These are phyloP conservation scores for Bruguiera hainesii DNA, from an alignment of 441 rosid genomes.

Conservation along the genomic window DNA sequence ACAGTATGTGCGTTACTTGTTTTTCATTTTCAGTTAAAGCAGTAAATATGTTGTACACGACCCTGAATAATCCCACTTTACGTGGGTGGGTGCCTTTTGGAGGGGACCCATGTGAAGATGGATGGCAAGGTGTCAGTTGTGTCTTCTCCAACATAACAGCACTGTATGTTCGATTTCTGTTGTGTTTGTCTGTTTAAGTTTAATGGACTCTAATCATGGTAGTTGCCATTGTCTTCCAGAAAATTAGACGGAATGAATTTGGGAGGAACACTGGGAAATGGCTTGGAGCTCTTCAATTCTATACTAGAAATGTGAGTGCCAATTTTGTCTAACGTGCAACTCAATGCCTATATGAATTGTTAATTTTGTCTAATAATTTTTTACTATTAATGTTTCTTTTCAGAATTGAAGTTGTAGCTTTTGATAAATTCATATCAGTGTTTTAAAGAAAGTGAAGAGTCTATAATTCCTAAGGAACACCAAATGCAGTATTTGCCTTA, in stretches of 20 bases:
- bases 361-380: neutral
- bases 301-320: slow-evolving; percentile 61
- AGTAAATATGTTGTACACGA: slow-evolving; percentile 53
- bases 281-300: slow-evolving; percentile 52
- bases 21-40: slow-evolving; percentile 50
- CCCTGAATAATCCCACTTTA: slow-evolving; percentile 64
- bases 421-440: neutral
- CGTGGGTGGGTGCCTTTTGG: slow-evolving; percentile 67
- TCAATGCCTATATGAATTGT: too few species aligned
- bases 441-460: neutral
- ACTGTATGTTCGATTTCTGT: slow-evolving; percentile 41
- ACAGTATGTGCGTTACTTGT: neutral
- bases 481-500: too few species aligned
- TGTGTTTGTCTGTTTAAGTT: slow-evolving; percentile 7
- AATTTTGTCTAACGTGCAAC: too few species aligned
- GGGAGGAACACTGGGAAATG: slow-evolving; percentile 55
- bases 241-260: slow-evolving; percentile 54
- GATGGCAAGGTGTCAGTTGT: slow-evolving; percentile 87
- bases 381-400: too few species aligned
- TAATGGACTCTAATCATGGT: neutral
- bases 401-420: neutral
- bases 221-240: slow-evolving; percentile 40
- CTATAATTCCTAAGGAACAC: too few species aligned
- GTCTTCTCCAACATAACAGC: slow-evolving; percentile 70
- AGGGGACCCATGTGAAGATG: slow-evolving; percentile 93